Conservation (phyloP, 768 basidiomycete genomes). For the Tricholoma bakamatsutake region DNA sequence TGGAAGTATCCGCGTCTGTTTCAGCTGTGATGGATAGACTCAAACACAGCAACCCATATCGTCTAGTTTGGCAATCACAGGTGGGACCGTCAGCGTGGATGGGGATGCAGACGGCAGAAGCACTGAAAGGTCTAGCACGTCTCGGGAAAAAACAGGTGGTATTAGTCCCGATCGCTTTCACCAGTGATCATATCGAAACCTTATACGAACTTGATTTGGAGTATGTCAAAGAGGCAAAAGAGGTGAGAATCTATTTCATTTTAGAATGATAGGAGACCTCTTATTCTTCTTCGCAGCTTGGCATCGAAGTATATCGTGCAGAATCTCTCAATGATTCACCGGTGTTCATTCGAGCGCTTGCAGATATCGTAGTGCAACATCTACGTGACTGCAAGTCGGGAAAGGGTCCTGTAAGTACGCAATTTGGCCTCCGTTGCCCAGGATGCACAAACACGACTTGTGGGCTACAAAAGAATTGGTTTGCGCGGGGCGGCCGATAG, state of each 20-base stretch:
- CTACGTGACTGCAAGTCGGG: slow-evolving; percentile 57
- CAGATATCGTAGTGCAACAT: slow-evolving; percentile 84
- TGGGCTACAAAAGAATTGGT: slow-evolving; percentile 83
- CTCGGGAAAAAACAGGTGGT: slow-evolving; percentile 73
- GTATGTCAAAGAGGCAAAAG: slow-evolving; percentile 83
- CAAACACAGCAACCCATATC: slow-evolving; percentile 75
- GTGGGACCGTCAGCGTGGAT: slow-evolving; percentile 98
- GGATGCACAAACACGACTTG: slow-evolving; percentile 91
- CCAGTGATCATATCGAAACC: slow-evolving; percentile 98
- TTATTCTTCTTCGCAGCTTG: slow-evolving; percentile 49
- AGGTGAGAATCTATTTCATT: slow-evolving; percentile 47
- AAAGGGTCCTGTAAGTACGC: slow-evolving; percentile 63
- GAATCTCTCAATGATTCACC: slow-evolving; percentile 94
- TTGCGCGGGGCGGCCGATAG: slow-evolving; percentile 67
- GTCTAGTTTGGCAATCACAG: slow-evolving; percentile 96
- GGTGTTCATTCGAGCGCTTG: slow-evolving; percentile 90
- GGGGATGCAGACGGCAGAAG: slow-evolving; percentile 92
- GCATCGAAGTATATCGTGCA: slow-evolving; percentile 84
- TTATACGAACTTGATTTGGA: slow-evolving; percentile 95
- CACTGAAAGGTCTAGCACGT: slow-evolving; percentile 80
- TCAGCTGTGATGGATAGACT: slow-evolving; percentile 90
- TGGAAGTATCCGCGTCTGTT: slow-evolving; percentile 93
- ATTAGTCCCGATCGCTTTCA: slow-evolving; percentile 95
- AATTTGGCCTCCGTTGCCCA: slow-evolving; percentile 86
- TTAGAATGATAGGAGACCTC: slow-evolving; percentile 5